Conservation (phyloP, 2,329 filamentous ascomycete species). For the Plenodomus tracheiphilus region DNA sequence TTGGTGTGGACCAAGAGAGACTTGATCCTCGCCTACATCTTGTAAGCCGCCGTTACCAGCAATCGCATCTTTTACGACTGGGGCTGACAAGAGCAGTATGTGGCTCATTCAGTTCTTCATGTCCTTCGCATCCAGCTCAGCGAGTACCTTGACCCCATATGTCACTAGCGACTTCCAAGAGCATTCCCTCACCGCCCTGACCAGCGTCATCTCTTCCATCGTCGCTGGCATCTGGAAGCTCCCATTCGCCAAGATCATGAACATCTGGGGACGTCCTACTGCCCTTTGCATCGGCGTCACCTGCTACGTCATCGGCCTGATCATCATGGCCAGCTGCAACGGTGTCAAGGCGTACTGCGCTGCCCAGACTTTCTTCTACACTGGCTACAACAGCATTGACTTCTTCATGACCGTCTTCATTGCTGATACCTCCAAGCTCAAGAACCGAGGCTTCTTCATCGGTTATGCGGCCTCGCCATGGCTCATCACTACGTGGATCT, state of each 20-base stretch:
- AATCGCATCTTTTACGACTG: neutral
- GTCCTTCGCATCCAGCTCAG: slow-evolving; percentile 49
- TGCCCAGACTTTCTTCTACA: slow-evolving; percentile 67
- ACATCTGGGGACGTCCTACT: slow-evolving; percentile 48
- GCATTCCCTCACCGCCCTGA: slow-evolving; percentile 45
- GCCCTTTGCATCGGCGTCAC: slow-evolving; percentile 42
- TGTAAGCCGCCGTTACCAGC: slow-evolving; percentile 19
- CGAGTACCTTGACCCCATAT: slow-evolving; percentile 46
- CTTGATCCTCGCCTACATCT: slow-evolving; percentile 32
- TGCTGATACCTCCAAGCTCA: slow-evolving; percentile 67
- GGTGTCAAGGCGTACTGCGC: slow-evolving; percentile 66
- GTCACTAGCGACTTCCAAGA: slow-evolving; percentile 46
- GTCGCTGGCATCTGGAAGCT: slow-evolving; percentile 47
- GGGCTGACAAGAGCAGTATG: slow-evolving; percentile 26
- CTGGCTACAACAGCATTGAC: slow-evolving; percentile 63
- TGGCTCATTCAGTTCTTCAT: slow-evolving; percentile 53
- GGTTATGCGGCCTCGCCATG: slow-evolving; percentile 48
- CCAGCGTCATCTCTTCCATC: slow-evolving; percentile 43
- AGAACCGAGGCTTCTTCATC: slow-evolving; percentile 64
- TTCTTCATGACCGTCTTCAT: slow-evolving; percentile 69
- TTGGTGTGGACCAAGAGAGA: slow-evolving; percentile 33
- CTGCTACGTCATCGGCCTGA: slow-evolving; percentile 50
- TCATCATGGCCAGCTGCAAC: slow-evolving; percentile 69
- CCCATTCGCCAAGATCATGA: slow-evolving; percentile 49
- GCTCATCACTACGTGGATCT: slow-evolving; percentile 39